A percentile compares a stretch with the other conserved stretches of the same genome.
Evolutionary conservation across 2,329 filamentous ascomycete genomes (phyloP).

Genomic region (Epichloe bromicola): DNA sequence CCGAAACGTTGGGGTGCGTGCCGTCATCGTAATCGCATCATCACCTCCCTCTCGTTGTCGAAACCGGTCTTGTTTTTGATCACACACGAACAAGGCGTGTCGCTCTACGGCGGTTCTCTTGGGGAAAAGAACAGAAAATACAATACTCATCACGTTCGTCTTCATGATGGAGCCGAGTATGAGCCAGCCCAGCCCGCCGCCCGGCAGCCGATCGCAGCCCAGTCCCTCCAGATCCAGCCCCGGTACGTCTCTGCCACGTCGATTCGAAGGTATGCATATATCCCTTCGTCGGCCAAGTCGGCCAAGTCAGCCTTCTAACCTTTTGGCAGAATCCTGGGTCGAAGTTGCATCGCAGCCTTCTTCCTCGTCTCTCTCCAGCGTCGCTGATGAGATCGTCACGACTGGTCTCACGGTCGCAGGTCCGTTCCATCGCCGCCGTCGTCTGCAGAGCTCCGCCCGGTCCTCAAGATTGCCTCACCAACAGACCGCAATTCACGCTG

Average conservation of each 20-base stretch:
- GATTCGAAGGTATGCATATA: slow-evolving; percentile 22
- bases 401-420: slow-evolving; percentile 69
- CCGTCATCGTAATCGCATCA: slow-evolving; percentile 2
- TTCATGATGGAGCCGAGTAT: slow-evolving; percentile 16
- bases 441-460: slow-evolving; percentile 21
- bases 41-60: background rate
- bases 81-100: background rate
- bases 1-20: background rate
- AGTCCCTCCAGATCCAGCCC: slow-evolving; percentile 17
- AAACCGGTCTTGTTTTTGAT: background rate
- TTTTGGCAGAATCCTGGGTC: slow-evolving; percentile 75
- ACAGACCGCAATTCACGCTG: slow-evolving; percentile 27
- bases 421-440: slow-evolving; percentile 48
- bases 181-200: slow-evolving; percentile 13
- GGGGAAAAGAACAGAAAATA: too few species aligned
- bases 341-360: slow-evolving; percentile 88
- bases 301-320: slow-evolving; percentile 6
- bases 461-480: slow-evolving; percentile 21
- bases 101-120: too few species aligned
- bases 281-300: background rate
- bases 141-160: background rate
- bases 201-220: slow-evolving; percentile 12
- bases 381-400: slow-evolving; percentile 79
- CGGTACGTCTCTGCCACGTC: slow-evolving; percentile 19
- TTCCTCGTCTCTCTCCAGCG: slow-evolving; percentile 80